Base-by-base conservation (phyloP, 2,329 filamentous ascomycete species). In the Aspergillus tubingensis region DNA sequence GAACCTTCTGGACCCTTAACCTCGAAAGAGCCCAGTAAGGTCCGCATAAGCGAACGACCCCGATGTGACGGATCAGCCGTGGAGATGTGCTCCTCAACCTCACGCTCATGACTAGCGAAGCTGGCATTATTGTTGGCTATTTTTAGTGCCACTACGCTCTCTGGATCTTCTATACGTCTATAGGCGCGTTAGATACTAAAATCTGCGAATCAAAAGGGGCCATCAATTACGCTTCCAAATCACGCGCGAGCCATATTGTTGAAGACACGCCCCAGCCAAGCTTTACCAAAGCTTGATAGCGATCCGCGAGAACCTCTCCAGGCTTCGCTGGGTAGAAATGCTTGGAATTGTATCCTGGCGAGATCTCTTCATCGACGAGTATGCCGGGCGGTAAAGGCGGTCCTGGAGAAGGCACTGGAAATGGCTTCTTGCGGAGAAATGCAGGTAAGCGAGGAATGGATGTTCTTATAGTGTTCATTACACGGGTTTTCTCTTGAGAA, bases 11-110 rank as follows among this genome's bases (percentile, higher is more conserved):
- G 68, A 8, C 68, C 62, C 49, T 65, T 59, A 50, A 77, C 57
- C 59, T 73, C 64, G 61, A 79, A 78, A 27, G 64, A 72, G 57
- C 78, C 74, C 56, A 74, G 44, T 47, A 71, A 67, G 61, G 69
- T 75, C 61, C 75, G 67, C 8, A 79, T 67, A 64, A 75, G 65
- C 39, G 61, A 67, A 43, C 68, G 70, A 36, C 77, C 74, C 5
- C 67, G 67, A 67, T 79, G 72, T 54, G 68, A 68, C 50, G 70
- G 67, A 53, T 76, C 67, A 62, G 67, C 68, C 1, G 59, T 65
- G 30, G 70, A 66, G 56, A 80, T 73, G 48, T 72, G 72, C 44
- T 72, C 63, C 60, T 73, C 70, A 61, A 78, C 65, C 17, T 73
- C 67, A 13, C 74, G 66, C 65, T 77, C 72, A 64, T 68, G 57